These are phyloP conservation scores for Fusarium metavorans DNA, from an alignment of 2,329 filamentous ascomycete species.

Conservation along the genomic window DNA sequence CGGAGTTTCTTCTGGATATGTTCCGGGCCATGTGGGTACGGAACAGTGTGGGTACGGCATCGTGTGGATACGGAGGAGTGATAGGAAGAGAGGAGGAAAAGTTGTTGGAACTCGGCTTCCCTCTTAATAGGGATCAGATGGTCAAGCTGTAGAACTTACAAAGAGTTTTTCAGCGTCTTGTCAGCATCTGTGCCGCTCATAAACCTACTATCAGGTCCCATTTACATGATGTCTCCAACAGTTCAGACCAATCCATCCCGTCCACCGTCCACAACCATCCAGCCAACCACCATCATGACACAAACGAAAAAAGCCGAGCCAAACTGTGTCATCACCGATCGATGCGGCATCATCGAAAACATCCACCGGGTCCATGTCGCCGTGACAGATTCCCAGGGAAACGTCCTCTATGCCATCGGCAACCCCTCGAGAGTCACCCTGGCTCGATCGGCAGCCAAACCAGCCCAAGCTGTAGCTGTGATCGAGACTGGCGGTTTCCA, in stretches of 20 bases:
- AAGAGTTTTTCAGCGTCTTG: too few relatives aligned
- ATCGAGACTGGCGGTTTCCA: not conserved
- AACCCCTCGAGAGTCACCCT: not conserved
- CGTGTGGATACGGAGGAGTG: not conserved
- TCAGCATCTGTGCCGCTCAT: too few relatives aligned
- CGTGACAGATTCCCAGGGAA: not conserved
- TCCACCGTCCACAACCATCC: not conserved
- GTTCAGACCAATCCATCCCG: too few relatives aligned
- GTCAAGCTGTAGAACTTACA: too few relatives aligned
- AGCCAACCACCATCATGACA: not conserved
- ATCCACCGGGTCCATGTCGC: not conserved
- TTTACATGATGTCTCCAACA: too few relatives aligned
- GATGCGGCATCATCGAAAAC: not conserved
- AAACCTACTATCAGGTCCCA: too few relatives aligned
- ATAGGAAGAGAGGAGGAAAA: not conserved
- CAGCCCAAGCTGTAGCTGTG: not conserved
- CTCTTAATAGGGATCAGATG: too few relatives aligned
- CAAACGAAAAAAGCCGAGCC: not conserved
- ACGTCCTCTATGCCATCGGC: not conserved
- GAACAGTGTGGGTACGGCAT: not conserved
- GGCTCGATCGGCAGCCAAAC: not conserved
- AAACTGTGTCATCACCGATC: not conserved
- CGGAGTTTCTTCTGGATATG: too few relatives aligned
- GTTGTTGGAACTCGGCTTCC: not conserved
- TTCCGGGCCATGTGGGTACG: not conserved